Evolutionary conservation across 2,329 filamentous ascomycete species (phyloP).

Genomic region (Fonsecaea multimorphosa): DNA sequence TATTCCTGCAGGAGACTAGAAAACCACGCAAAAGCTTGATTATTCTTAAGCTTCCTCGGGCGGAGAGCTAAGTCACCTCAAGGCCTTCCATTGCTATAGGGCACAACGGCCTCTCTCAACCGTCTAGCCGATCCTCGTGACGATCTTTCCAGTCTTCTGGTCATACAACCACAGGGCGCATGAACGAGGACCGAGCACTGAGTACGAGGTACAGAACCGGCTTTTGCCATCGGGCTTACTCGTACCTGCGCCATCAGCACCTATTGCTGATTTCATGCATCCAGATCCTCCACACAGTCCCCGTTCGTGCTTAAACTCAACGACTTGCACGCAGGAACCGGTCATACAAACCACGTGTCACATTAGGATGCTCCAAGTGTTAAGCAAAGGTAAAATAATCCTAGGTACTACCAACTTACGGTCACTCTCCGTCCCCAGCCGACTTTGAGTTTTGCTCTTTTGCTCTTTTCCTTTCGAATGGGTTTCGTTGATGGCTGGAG

Average conservation of each 20-base stretch:
- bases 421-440: neutral
- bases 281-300: neutral
- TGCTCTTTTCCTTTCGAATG: neutral
- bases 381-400: neutral
- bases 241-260: neutral
- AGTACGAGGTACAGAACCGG: neutral
- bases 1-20: neutral
- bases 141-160: neutral
- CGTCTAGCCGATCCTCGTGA: neutral
- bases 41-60: neutral
- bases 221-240: neutral
- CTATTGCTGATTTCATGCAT: neutral
- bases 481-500: neutral
- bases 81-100: neutral
- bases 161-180: neutral
- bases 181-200: neutral
- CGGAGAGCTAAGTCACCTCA: neutral
- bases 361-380: neutral
- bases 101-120: neutral
- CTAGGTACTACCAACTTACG: neutral
- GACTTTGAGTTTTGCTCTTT: neutral
- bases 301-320: neutral
- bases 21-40: slow-evolving; percentile 1
- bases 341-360: neutral
- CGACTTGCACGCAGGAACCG: neutral